These are phyloP conservation scores for Penicillium nucicola DNA, from an alignment of 495 filamentous ascomycete genomes.

Conservation along the genomic window DNA sequence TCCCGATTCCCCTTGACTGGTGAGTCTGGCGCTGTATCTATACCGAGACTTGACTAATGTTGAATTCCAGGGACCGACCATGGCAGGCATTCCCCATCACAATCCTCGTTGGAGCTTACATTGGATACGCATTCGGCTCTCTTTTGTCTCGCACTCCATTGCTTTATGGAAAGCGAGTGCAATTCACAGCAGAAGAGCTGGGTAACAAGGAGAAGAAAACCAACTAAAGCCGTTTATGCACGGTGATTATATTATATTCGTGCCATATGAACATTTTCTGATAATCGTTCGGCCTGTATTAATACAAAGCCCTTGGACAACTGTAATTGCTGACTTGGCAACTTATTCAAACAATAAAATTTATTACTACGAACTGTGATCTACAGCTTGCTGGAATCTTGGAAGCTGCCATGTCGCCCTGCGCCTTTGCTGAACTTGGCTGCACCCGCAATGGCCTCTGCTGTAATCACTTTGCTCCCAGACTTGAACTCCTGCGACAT, in stretches of 20 bases:
- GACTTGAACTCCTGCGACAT: constrained; percentile 39
- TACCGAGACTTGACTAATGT: neutral
- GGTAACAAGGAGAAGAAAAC: constrained; percentile 28
- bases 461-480: constrained; percentile 32
- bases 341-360: neutral
- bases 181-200: constrained; percentile 43
- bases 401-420: constrained; percentile 43
- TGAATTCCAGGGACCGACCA: constrained; percentile 64
- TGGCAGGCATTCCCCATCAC: constrained; percentile 99
- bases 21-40: constrained; percentile 36
- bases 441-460: constrained; percentile 41
- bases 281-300: neutral
- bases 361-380: constrained; percentile 9
- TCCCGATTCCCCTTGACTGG: constrained; percentile 96
- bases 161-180: constrained; percentile 61
- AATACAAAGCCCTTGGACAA: neutral
- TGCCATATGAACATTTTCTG: neutral
- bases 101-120: constrained; percentile 69
- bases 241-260: neutral
- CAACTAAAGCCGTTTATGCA: constrained; percentile 6
- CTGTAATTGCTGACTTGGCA: neutral
- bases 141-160: constrained; percentile 52
- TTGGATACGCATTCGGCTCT: constrained; percentile 63
- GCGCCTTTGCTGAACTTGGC: constrained; percentile 37
- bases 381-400: constrained; percentile 18